These are phyloP conservation scores for Talaromyces borbonicus DNA, from an alignment of 495 filamentous ascomycete genomes.

Conservation along the genomic window DNA sequence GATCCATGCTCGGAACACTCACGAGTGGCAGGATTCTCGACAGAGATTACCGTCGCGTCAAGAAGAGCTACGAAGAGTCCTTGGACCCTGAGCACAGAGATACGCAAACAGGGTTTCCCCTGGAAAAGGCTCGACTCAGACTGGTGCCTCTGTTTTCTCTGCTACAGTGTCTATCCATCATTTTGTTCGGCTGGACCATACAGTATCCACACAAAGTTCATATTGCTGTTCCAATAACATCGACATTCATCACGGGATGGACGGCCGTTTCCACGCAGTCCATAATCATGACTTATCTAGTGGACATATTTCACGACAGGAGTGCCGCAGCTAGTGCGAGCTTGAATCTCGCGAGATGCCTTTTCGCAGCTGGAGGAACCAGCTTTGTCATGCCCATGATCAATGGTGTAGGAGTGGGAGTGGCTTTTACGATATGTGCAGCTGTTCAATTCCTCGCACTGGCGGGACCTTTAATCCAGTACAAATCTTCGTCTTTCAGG, in stretches of 20 bases:
- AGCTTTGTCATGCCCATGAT: conserved; percentile 55
- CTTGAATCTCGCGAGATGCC: conserved; percentile 56
- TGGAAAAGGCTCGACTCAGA: conserved; percentile 39
- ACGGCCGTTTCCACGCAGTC: conserved; percentile 38
- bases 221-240: conserved; percentile 43
- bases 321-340: conserved; percentile 57
- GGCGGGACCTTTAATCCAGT: conserved; percentile 29
- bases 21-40: conserved; percentile 37
- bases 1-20: conserved; percentile 40
- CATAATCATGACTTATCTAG: conserved; percentile 36
- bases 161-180: conserved; percentile 31
- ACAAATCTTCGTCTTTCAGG: no score
- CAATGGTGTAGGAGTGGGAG: conserved; percentile 43
- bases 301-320: conserved; percentile 51
- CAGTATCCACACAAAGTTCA: conserved; percentile 29
- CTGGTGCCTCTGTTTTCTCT: conserved; percentile 28
- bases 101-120: conserved; percentile 22
- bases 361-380: conserved; percentile 54
- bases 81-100: conserved; percentile 5
- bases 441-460: conserved; percentile 27
- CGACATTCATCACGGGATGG: conserved; percentile 49
- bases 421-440: conserved; percentile 28
- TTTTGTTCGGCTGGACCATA: conserved; percentile 52
- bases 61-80: conserved; percentile 17
- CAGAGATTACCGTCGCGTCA: conserved; percentile 28